Evolutionary conservation across 148 eudicot genomes (phyloP).

Genomic region (Bassia scoparia): DNA sequence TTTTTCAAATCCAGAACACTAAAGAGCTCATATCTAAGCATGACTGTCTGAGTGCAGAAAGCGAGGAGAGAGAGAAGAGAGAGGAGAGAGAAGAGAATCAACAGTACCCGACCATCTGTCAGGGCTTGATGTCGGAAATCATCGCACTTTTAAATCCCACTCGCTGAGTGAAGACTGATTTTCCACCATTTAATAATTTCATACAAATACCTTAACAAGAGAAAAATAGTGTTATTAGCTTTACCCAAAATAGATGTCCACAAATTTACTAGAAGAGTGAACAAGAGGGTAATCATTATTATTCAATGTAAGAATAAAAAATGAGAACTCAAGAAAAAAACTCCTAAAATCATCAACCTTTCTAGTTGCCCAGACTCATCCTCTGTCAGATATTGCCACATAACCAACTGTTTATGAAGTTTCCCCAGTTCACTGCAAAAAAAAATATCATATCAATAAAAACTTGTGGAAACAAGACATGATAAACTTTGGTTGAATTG

Average conservation of each 20-base stretch:
- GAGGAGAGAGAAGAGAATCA: conserved; percentile 15
- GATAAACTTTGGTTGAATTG: background rate
- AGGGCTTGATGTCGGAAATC: conserved; percentile 77
- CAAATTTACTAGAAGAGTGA: background rate
- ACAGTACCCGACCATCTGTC: conserved; percentile 88
- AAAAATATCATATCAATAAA: conserved; percentile 12
- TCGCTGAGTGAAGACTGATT: conserved; percentile 52
- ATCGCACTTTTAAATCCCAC: conserved; percentile 88
- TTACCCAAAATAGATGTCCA: background rate
- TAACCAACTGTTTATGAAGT: conserved; percentile 83
- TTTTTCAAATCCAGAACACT: background rate
- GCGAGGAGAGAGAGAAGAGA: no score
- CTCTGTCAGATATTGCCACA: conserved; percentile 66
- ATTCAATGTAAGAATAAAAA: background rate
- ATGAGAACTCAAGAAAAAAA: background rate
- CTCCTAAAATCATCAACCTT: conserved; percentile 48
- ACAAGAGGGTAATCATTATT: conserved; percentile 4
- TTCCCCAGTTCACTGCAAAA: conserved; percentile 77
- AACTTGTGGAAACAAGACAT: conserved; percentile 1
- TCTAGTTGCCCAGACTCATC: conserved; percentile 97
- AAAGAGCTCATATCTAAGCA: background rate
- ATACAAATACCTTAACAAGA: conserved; percentile 38
- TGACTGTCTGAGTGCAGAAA: no score
- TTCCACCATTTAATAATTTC: conserved; percentile 72
- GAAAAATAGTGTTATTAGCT: background rate